These are phyloP conservation scores for Sarcodon sp. DNA, from an alignment of 768 basidiomycete species.

Conservation along the genomic window DNA sequence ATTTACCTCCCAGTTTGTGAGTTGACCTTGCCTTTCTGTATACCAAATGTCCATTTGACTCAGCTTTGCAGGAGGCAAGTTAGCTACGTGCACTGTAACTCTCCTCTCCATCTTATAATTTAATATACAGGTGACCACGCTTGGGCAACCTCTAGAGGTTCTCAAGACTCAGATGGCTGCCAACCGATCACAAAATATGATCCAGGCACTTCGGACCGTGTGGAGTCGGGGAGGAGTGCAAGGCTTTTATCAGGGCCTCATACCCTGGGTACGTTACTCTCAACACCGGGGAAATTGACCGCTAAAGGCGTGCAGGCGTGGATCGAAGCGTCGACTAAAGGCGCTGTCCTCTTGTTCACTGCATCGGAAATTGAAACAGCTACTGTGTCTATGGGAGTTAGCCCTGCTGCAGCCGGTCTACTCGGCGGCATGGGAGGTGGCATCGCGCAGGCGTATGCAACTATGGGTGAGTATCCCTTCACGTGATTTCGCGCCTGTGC, in stretches of 20 bases:
- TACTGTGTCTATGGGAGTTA: constrained; percentile 51
- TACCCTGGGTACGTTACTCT: constrained; percentile 70
- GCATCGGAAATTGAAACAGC: constrained; percentile 88
- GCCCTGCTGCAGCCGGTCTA: constrained; percentile 74
- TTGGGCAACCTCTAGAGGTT: constrained; percentile 97
- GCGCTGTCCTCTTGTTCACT: constrained; percentile 89
- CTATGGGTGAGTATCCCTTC: constrained; percentile 76
- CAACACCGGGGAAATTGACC: background rate
- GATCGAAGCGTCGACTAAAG: constrained; percentile 99
- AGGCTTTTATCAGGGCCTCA: constrained; percentile 96
- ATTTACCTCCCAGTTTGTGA: constrained; percentile 19
- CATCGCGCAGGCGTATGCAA: constrained; percentile 95
- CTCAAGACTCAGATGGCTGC: constrained; percentile 99
- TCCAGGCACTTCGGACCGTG: constrained; percentile 71
- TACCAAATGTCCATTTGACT: constrained; percentile 6
- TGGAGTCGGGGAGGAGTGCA: constrained; percentile 83
- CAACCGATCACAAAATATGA: constrained; percentile 86
- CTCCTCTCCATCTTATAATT: background rate
- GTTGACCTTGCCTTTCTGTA: constrained; percentile 6
- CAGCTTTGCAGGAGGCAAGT: constrained; percentile 55
- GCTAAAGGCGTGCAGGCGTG: constrained; percentile 55
- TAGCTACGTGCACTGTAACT: background rate
- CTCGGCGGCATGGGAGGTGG: constrained; percentile 97
- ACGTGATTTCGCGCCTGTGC: background rate
- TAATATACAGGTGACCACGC: constrained; percentile 71